Evolutionary conservation across 2,329 filamentous ascomycete genomes (phyloP), one percentile per base, ranked within the genome.

Genomic region (Penicillium expansum): DNA sequence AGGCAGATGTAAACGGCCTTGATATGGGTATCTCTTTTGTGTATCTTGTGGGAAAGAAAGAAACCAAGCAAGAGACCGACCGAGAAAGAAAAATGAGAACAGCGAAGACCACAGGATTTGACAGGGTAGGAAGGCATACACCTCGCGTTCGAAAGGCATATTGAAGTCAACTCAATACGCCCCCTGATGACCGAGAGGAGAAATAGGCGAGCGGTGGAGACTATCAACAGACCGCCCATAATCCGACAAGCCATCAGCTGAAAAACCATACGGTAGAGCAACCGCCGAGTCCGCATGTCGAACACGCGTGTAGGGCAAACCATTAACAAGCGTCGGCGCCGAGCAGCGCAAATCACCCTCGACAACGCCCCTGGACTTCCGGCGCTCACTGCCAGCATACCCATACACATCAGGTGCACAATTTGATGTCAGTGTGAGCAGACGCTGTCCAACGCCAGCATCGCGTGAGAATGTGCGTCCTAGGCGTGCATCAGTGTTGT

Each of bases 301-400:
- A n/a, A 70, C 64, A 24, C 71, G 75, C 11, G 67, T 70, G 44
- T 80, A 80, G 16, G 64, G 66, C 30, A 77, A 67, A 3, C 77
- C 77, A 41, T 69, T 79, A 30, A 78, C 67, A 7, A 79, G 61
- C 1, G 69, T 72, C 1, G 51, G 33, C 7, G 66, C 66, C 14
- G 71, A 69, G 32, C 63, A 61, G 8, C 62, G 67, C 4, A 68
- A 50, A 14, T 66, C 57, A 11, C 58, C 3, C 14, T 35, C 44
- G 3, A 24, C 14, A 47, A 35, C 49, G 2, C 65, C 57, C 4
- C 47, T 48, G 8, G 71, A 42, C 16, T 71, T 66, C 32, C 66
- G 62, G 50, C 66, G 69, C 11, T 66, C 69, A 33, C 69, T 69
- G 42, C 66, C 70, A 1, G 37, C n/a, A 59, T 77, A 79, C 48